Conservation (phyloP, 2,329 filamentous ascomycete species). For the Fusarium solani-melongenae region DNA sequence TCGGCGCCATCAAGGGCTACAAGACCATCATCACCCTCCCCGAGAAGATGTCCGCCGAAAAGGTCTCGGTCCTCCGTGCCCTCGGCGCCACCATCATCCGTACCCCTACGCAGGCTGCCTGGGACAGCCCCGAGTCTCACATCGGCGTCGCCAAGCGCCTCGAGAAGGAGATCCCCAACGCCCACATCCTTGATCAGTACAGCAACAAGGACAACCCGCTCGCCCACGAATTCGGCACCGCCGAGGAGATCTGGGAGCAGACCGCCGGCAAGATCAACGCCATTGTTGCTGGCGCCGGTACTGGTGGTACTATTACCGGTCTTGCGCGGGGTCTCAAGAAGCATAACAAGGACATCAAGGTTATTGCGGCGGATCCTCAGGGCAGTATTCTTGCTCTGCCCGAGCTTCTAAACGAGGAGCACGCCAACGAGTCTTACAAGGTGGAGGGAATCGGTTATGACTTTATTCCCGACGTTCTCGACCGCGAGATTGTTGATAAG, state of each 20-base stretch:
- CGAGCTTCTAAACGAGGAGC: conserved; percentile 78
- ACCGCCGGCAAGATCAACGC: conserved; percentile 83
- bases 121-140: conserved; percentile 92
- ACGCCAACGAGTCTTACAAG: conserved; percentile 87
- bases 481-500: conserved; percentile 82
- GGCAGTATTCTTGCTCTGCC: conserved; percentile 91
- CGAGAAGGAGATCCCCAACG: conserved; percentile 93
- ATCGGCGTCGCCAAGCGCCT: conserved; percentile 81
- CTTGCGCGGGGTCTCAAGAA: conserved; percentile 85
- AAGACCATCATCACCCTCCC: conserved; percentile 97
- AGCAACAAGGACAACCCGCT: conserved; percentile 88
- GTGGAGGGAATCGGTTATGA: conserved; percentile 99
- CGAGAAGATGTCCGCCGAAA: conserved; percentile 98
- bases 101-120: conserved; percentile 93
- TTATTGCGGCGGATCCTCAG: conserved; percentile 90
- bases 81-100: conserved; percentile 96
- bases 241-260: conserved; percentile 94
- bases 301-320: conserved; percentile 92
- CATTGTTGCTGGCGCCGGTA: conserved; percentile 90
- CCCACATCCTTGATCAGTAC: conserved; percentile 96
- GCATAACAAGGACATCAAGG: conserved; percentile 84
- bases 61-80: conserved; percentile 91
- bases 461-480: conserved; percentile 93
- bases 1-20: conserved; percentile 94
- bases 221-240: conserved; percentile 92